A percentile compares a stretch with the other conserved stretches of the same genome.
These are phyloP conservation scores for Castanea crenata DNA, from an alignment of 306 rosid species.

Conservation along the genomic window DNA sequence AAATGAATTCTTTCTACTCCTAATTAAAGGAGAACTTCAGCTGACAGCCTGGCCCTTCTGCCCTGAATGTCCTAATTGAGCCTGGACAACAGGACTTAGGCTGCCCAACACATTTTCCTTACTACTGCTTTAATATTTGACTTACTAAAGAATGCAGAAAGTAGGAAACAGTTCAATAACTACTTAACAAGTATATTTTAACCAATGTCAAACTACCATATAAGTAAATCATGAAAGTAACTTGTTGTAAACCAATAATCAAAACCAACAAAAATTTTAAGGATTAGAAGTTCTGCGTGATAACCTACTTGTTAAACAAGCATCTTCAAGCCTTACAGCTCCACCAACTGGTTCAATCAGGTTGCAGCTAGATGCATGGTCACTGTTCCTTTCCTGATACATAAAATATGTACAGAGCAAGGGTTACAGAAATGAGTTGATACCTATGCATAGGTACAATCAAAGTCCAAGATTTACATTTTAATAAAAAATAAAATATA, in stretches of 20 bases:
- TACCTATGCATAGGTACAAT: background rate
- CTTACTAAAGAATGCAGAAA: background rate
- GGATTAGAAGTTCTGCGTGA: slow-evolving; percentile 12
- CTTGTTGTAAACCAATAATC: background rate
- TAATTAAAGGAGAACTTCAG: background rate
- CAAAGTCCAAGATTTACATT: background rate
- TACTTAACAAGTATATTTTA: background rate
- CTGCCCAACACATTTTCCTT: slow-evolving; percentile 11
- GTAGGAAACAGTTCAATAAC: background rate
- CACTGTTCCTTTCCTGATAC: slow-evolving; percentile 61
- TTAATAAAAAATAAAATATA: no score
- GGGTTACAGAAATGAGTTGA: slow-evolving; percentile 22
- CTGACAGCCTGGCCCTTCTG: background rate
- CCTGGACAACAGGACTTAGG: slow-evolving; percentile 15
- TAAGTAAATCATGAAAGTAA: background rate
- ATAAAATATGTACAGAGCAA: slow-evolving; percentile 21
- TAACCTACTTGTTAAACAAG: slow-evolving; percentile 47
- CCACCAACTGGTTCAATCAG: slow-evolving; percentile 42
- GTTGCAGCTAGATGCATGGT: slow-evolving; percentile 29
- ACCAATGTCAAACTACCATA: background rate
- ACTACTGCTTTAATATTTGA: background rate
- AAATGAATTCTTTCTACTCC: background rate
- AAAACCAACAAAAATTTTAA: slow-evolving; percentile 12
- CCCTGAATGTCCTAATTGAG: slow-evolving; percentile 6
- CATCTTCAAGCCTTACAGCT: slow-evolving; percentile 39